phyloP scores from a whole-genome alignment of 2,329 filamentous ascomycete genomes.

The Talaromyces sp. region DNA sequence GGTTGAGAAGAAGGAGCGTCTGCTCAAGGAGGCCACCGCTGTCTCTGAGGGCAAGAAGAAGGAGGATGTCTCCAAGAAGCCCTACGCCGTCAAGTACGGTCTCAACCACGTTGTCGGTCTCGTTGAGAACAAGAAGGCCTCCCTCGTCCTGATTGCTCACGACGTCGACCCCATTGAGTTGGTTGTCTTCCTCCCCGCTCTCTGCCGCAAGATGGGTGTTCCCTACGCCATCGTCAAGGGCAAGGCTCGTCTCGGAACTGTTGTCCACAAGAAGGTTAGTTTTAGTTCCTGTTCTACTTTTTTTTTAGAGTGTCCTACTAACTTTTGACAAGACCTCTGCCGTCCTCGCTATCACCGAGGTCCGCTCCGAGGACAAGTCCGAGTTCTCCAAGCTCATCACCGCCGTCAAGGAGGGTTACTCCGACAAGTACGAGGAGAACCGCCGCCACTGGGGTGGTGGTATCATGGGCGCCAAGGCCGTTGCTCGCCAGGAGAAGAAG shows the following conservation, averaged over 20 bases:
- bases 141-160: slow-evolving; percentile 96
- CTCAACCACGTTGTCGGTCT: slow-evolving; percentile 98
- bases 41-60: slow-evolving; percentile 99
- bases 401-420: slow-evolving; percentile 96
- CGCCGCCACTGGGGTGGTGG: slow-evolving; percentile 98
- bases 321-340: slow-evolving; percentile 68
- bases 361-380: slow-evolving; percentile 95
- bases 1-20: slow-evolving; percentile 99
- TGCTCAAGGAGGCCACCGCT: slow-evolving; percentile 95
- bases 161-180: slow-evolving; percentile 99
- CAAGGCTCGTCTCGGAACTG: slow-evolving; percentile 97
- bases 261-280: slow-evolving; percentile 97
- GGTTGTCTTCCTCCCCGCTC: slow-evolving; percentile 96
- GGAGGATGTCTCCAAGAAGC: slow-evolving; percentile 99
- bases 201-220: slow-evolving; percentile 99
- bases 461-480: slow-evolving; percentile 97
- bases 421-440: slow-evolving; percentile 87
- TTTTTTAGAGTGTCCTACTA: not conserved
- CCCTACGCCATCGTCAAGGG: slow-evolving; percentile 99
- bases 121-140: slow-evolving; percentile 99
- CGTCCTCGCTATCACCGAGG: slow-evolving; percentile 91
- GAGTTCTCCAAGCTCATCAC: slow-evolving; percentile 96
- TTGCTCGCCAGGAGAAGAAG: slow-evolving; percentile 73
- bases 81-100: slow-evolving; percentile 98
- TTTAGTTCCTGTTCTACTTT: not conserved